A percentile compares a stretch with the other conserved stretches of the same genome.
Conservation (phyloP, 2,329 filamentous ascomycete genomes). For the Onygenales sp. region DNA sequence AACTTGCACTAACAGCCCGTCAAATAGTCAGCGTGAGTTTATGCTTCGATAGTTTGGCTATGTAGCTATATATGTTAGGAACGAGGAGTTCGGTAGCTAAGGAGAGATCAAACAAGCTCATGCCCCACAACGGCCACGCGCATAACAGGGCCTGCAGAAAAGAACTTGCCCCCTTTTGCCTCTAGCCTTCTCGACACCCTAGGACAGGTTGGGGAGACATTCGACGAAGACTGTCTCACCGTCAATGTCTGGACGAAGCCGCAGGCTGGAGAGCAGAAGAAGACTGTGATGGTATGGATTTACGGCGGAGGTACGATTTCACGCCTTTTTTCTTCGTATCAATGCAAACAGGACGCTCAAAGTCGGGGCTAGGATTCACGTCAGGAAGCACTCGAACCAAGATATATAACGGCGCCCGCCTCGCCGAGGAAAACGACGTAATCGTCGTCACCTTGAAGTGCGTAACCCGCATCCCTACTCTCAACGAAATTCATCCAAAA, state of each 20-base stretch:
- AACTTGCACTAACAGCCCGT: too few species aligned
- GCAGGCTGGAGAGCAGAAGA: slow-evolving; percentile 22
- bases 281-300: slow-evolving; percentile 38
- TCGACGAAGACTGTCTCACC: slow-evolving; percentile 30
- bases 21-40: background rate
- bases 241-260: slow-evolving; percentile 32
- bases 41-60: background rate
- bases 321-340: slow-evolving; percentile 21
- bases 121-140: background rate
- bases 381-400: slow-evolving; percentile 29
- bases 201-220: background rate
- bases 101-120: background rate
- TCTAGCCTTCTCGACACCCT: background rate
- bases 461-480: slow-evolving; percentile 36
- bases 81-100: background rate
- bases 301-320: slow-evolving; percentile 26
- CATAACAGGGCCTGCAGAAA: background rate
- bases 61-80: background rate
- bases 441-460: slow-evolving; percentile 42
- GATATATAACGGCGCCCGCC: slow-evolving; percentile 35
- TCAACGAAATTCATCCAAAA: slow-evolving; percentile 37
- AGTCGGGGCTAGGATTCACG: background rate
- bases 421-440: slow-evolving; percentile 37
- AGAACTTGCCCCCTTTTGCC: background rate
- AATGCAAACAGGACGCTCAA: too few species aligned